Evolutionary conservation across 2,329 filamentous ascomycete genomes (phyloP).

Genomic region (Tolypocladium tropicale): DNA sequence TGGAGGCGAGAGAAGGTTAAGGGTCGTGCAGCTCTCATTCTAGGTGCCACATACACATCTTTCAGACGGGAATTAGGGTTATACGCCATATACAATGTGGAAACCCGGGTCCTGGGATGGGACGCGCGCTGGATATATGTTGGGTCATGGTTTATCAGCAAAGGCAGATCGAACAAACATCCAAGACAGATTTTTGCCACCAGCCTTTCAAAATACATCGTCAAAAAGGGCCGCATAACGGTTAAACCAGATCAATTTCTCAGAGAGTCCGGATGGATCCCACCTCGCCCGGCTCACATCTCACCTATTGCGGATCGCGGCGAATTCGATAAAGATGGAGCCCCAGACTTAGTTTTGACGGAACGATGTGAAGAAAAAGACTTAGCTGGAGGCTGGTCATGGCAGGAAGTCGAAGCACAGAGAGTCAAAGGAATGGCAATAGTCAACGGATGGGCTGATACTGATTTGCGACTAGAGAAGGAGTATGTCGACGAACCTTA

Average conservation of each 20-base stretch:
- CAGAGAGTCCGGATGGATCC: background rate
- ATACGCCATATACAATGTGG: background rate
- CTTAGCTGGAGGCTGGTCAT: background rate
- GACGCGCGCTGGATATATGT: slow-evolving; percentile 5
- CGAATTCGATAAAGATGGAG: background rate
- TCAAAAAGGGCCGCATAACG: background rate
- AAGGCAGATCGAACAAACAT: background rate
- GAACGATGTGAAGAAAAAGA: background rate
- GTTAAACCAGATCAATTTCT: background rate
- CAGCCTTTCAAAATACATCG: background rate
- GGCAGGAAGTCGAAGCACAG: background rate
- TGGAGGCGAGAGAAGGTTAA: background rate
- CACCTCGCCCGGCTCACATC: background rate
- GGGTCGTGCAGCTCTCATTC: slow-evolving; percentile 1
- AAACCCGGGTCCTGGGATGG: slow-evolving; percentile 2
- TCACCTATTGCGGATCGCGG: background rate
- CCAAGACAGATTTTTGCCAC: background rate
- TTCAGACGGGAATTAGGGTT: slow-evolving; percentile 1
- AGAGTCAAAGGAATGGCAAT: slow-evolving; percentile 1
- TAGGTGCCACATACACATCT: slow-evolving; percentile 3
- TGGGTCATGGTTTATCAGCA: slow-evolving; percentile 3
- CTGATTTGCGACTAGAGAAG: background rate
- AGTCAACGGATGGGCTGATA: slow-evolving; percentile 1
- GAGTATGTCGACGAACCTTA: background rate
- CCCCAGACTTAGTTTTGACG: no score